Base-by-base conservation (phyloP, 2,329 filamentous ascomycete species). In the Chrysosporium keratinophilum region DNA sequence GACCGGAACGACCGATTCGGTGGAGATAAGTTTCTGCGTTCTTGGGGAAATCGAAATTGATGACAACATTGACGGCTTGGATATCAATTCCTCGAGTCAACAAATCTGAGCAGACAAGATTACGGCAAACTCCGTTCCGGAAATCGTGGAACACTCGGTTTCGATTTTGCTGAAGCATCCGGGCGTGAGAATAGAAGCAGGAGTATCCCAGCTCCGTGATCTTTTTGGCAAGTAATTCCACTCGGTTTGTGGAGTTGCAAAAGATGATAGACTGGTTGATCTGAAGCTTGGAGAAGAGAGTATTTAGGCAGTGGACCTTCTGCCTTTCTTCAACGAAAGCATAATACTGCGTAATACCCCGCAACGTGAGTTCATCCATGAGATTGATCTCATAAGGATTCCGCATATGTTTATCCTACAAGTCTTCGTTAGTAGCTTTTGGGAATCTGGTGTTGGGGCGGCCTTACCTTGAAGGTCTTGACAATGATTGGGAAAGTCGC, bases 251-350 rank as follows among this genome's bases (percentile, higher is more conserved):
- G 40, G 93, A 98, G 74, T 98, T 98, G 76, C 93, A 98, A 76
- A 98, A 98, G 69, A 98, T 98, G 75, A 98, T 98, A 58, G 94
- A 98, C 76, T 98, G 93, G 74, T 98, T 98, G 75, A 98, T 98
- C 73, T 98, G 91, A 14, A 98, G 82, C 73, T 96, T 95, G 63
- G 90, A 96, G 77, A 98, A 98, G 59, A 98, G 84, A 0, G 93
- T 98, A 76, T 98, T 98, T 60, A 98, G 76, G 70, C 93, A 98
- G 74, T 98, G 94, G 17, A 98, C 93, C 75, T 98, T 98, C 69
- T 96, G 88, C 75, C 96, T 96, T 74, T 98, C 93, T 72, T 98
- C 93, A 50, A 98, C 94, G 62, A 97, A 98, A 41, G 93, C 93
- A 67, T 98, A 98, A 75, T 97, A 98, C 69, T 98, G 93, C 0